Evolutionary conservation across 2,329 filamentous ascomycete genomes (phyloP).

Genomic region (Emmonsia crescens): DNA sequence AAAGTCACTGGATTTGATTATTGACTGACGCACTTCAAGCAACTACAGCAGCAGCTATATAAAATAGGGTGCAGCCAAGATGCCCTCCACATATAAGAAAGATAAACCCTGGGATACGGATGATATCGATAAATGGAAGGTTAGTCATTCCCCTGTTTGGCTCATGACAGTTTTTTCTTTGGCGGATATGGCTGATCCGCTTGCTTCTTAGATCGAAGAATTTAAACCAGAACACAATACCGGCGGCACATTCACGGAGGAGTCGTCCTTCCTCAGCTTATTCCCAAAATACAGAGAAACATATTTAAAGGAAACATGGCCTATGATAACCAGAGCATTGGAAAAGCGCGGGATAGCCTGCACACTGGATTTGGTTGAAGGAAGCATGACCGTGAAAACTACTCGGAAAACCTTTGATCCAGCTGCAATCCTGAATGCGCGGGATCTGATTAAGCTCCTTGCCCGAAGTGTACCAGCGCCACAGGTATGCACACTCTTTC

Average conservation of each 20-base stretch:
- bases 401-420: conserved; percentile 87
- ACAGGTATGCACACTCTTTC: conserved; percentile 37
- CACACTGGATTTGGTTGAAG: conserved; percentile 86
- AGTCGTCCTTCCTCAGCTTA: conserved; percentile 72
- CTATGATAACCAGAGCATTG: conserved; percentile 73
- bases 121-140: conserved; percentile 95
- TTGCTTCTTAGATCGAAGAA: conserved; percentile 50
- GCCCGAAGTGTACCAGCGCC: conserved; percentile 85
- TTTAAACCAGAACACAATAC: conserved; percentile 80
- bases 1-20: neutral
- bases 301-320: conserved; percentile 88
- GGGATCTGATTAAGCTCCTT: conserved; percentile 87
- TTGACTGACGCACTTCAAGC: neutral
- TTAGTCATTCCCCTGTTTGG: conserved; percentile 20
- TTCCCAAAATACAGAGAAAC: conserved; percentile 96
- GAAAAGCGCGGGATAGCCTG: conserved; percentile 84
- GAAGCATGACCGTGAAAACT: conserved; percentile 93
- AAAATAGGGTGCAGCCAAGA: conserved; percentile 24
- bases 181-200: neutral
- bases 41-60: neutral
- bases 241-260: conserved; percentile 78
- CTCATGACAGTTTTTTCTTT: neutral
- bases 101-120: conserved; percentile 95
- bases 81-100: conserved; percentile 82
- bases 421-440: conserved; percentile 81